Evolutionary conservation across 2,329 filamentous ascomycete genomes (phyloP), one percentile per base, ranked within the genome.

Genomic region (Scedosporium boydii): DNA sequence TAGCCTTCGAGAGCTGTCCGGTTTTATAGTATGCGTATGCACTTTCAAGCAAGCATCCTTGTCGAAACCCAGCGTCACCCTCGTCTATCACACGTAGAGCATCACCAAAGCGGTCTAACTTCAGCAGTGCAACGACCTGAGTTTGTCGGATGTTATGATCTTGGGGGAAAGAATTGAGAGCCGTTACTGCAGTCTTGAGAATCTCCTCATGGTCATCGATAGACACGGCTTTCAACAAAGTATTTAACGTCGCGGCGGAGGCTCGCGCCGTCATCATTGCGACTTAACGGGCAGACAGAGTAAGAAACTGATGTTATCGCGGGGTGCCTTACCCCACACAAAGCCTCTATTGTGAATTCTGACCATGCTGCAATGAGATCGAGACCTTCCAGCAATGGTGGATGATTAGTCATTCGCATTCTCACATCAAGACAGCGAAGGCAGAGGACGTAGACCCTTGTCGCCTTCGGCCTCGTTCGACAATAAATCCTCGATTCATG

Each of bases 1-100:
- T 62, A n/a, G 90, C 90, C 63, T 87, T 86, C 21, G 81, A 77
- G 1, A 91, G 81, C 66, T 86, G 80, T 26, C 89, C 89, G 0
- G 84, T 82, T 77, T 93, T 95, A 77, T 95, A 96, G 21, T 93
- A 80, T n/a, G 89, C 87, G 76, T 96, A 96, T 2, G 88, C 84
- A 71, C 87, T 87, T 73, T 93, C 90, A 53, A 93, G 79, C 16
- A 76, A 70, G 67, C 87, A 90, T 63, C 76, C 75, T 46, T 82
- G 77, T 70, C 87, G 83, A 63, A 93, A 75, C 66, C 76, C 78
- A 63, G 82, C 78, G 58, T 86, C 85, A 18, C 80, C 85, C 42
- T 86, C 83, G 64, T 86, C 82, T 64, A 93, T 82, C 62, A 85
- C 82, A 64, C 85, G 84, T 58, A 91, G 77, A 56, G 89, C 89